Conservation (phyloP, 441 rosid genomes). For the Pelargonium fulgidum region DNA sequence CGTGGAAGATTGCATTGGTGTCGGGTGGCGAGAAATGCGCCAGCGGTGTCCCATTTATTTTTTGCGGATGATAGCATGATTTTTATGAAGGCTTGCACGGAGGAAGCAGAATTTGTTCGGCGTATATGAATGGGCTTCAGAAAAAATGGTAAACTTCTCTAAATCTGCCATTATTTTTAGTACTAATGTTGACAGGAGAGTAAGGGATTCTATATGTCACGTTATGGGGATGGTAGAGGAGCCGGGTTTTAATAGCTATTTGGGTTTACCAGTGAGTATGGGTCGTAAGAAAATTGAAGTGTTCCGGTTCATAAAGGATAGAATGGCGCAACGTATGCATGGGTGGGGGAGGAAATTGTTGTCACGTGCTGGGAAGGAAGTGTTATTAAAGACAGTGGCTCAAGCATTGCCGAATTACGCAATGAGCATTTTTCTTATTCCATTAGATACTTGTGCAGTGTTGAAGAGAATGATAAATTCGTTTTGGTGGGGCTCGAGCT, state of each 20-base stretch:
- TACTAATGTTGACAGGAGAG: too few relatives aligned
- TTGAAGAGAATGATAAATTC: too few relatives aligned
- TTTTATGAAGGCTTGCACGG: background rate
- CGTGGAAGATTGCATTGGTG: background rate
- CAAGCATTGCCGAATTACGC: background rate
- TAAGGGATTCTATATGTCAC: too few relatives aligned
- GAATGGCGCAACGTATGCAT: background rate
- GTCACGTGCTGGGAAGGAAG: slow-evolving; percentile 1
- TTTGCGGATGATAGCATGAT: background rate
- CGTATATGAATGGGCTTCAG: background rate
- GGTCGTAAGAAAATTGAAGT: background rate
- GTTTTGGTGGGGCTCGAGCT: too few relatives aligned
- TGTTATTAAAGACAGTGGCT: slow-evolving; percentile 2
- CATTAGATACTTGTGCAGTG: too few relatives aligned
- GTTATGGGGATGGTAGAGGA: background rate
- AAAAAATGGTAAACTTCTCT: too few relatives aligned
- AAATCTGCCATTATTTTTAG: background rate
- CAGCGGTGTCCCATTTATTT: background rate
- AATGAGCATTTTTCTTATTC: background rate
- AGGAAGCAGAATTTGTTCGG: too few relatives aligned
- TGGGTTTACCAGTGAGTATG: background rate
- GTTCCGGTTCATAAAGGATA: background rate
- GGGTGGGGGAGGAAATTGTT: background rate
- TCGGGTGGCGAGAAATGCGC: background rate
- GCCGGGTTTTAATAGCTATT: background rate